Evolutionary conservation across 2,329 filamentous ascomycete genomes (phyloP).

Genomic region (Stromatinia cepivora): DNA sequence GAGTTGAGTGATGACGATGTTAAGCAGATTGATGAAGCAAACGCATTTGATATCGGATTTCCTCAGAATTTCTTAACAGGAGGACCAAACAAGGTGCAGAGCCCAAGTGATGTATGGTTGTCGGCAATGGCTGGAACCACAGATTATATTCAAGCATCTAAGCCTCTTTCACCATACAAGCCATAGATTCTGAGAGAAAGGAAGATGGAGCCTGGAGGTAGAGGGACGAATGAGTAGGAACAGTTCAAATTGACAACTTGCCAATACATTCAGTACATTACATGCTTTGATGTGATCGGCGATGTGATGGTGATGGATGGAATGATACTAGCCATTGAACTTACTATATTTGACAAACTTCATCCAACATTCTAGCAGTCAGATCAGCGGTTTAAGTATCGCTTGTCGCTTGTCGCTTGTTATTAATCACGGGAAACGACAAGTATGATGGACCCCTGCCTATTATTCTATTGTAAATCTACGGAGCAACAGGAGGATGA

Average conservation of each 20-base stretch:
- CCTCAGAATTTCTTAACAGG: constrained; percentile 58
- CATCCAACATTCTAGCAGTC: too few species aligned
- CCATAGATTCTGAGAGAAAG: background rate
- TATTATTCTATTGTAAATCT: too few species aligned
- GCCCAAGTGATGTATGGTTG: constrained; percentile 39
- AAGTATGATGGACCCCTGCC: too few species aligned
- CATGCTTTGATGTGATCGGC: background rate
- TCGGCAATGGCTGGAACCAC: constrained; percentile 47
- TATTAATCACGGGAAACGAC: background rate
- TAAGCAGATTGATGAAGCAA: constrained; percentile 62
- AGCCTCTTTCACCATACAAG: constrained; percentile 9
- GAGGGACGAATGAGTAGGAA: background rate
- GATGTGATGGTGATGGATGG: background rate
- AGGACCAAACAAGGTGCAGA: constrained; percentile 30
- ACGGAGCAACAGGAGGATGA: too few species aligned
- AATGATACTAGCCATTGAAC: background rate
- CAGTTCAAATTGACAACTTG: background rate
- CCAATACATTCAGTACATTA: background rate
- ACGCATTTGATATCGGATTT: constrained; percentile 65
- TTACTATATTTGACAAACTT: background rate
- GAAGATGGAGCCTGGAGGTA: background rate
- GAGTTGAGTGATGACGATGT: constrained; percentile 62
- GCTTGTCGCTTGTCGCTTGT: too few species aligned
- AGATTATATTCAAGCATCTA: constrained; percentile 50
- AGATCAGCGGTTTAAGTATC: background rate